phyloP scores from a whole-genome alignment of 441 rosid species.

The Kokia cookei region DNA sequence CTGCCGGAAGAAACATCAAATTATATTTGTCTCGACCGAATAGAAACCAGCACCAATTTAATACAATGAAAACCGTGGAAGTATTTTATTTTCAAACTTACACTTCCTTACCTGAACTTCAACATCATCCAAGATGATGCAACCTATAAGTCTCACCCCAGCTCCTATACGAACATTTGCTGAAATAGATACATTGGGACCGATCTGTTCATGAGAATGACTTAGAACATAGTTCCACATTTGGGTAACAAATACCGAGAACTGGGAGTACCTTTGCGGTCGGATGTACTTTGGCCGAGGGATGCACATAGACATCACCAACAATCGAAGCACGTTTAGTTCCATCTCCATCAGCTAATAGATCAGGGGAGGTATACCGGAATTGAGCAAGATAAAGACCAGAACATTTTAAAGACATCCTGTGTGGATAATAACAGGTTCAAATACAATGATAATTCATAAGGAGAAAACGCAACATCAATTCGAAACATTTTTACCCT shows the following conservation, averaged over 20 bases:
- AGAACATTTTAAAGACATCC: conserved; percentile 73
- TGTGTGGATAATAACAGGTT: conserved; percentile 12
- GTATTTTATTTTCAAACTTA: not conserved
- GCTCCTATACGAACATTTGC: conserved; percentile 57
- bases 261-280: conserved; percentile 53
- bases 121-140: conserved; percentile 71
- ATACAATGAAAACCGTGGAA: not conserved
- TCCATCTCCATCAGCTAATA: conserved; percentile 54
- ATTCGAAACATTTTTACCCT: conserved; percentile 29
- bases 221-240: not conserved
- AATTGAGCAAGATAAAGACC: conserved; percentile 60
- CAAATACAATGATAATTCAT: not conserved
- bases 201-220: conserved; percentile 28
- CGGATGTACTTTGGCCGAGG: conserved; percentile 76
- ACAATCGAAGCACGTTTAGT: conserved; percentile 35
- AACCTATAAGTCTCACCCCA: conserved; percentile 52
- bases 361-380: conserved; percentile 39
- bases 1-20: not conserved
- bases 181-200: conserved; percentile 50
- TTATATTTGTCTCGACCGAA: not conserved
- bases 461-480: not conserved
- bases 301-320: conserved; percentile 75
- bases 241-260: no score
- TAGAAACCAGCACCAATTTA: not conserved
- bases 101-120: conserved; percentile 42